phyloP scores from a whole-genome alignment of 2,329 filamentous ascomycete genomes.

The Colletotrichum phormii region DNA sequence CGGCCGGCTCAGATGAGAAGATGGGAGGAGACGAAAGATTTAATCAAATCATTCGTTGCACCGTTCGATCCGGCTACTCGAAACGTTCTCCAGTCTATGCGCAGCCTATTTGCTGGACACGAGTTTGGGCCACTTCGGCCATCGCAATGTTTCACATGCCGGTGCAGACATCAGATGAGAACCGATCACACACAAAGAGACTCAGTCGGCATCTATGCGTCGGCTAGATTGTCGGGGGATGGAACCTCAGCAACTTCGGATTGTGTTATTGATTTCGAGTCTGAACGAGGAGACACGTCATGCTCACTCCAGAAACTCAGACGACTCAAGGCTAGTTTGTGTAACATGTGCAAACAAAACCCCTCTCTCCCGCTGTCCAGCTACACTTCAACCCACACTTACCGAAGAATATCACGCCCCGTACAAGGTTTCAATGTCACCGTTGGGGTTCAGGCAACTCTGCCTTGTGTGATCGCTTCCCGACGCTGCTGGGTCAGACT shows the following conservation, averaged over 20 bases:
- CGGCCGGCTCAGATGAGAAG: neutral
- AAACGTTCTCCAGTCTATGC: slow-evolving; percentile 12
- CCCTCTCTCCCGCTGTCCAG: slow-evolving; percentile 12
- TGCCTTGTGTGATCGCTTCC: neutral
- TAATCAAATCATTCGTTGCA: slow-evolving; percentile 10
- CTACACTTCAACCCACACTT: neutral
- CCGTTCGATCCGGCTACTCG: neutral
- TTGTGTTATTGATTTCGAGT: slow-evolving; percentile 3
- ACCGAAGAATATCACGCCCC: neutral
- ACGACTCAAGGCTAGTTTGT: neutral
- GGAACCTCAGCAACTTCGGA: slow-evolving; percentile 27
- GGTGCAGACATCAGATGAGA: slow-evolving; percentile 24
- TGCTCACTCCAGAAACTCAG: neutral
- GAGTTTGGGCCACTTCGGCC: slow-evolving; percentile 23
- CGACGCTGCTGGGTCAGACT: neutral
- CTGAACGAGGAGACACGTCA: slow-evolving; percentile 28
- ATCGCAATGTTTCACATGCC: slow-evolving; percentile 28
- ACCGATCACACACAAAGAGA: slow-evolving; percentile 22
- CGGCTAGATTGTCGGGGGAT: slow-evolving; percentile 19
- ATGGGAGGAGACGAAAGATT: neutral
- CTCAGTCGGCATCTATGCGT: slow-evolving; percentile 30
- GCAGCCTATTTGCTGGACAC: neutral
- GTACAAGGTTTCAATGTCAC: slow-evolving; percentile 8
- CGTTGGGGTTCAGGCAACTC: slow-evolving; percentile 3
- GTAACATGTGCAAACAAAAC: slow-evolving; percentile 28